These are phyloP conservation scores for Hypoxylon trugodes DNA, from an alignment of 495 filamentous ascomycete genomes.

Conservation along the genomic window DNA sequence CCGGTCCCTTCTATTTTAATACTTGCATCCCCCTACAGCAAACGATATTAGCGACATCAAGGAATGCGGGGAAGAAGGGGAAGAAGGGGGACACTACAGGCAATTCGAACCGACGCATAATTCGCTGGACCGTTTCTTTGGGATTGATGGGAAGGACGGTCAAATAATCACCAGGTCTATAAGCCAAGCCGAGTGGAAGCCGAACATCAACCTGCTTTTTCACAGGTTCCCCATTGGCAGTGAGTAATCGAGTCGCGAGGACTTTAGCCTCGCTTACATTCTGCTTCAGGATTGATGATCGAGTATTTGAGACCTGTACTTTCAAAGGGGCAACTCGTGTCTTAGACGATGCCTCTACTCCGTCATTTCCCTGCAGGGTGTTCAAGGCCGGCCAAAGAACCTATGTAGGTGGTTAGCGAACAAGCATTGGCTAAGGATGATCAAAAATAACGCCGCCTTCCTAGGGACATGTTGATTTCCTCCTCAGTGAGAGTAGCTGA, in stretches of 20 bases:
- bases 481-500: no score
- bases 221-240: conserved; percentile 57
- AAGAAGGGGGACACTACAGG: conserved; percentile 21
- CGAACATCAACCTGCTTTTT: conserved; percentile 69
- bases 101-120: conserved; percentile 42
- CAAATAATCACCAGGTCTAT: conserved; percentile 73
- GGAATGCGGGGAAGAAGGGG: background rate
- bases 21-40: conserved; percentile 20
- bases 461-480: no score
- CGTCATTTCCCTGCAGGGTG: conserved; percentile 42
- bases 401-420: conserved; percentile 5
- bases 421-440: no score
- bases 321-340: conserved; percentile 60
- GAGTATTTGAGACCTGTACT: conserved; percentile 59
- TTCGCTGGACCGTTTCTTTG: conserved; percentile 57
- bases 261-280: conserved; percentile 64
- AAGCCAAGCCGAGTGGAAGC: conserved; percentile 66
- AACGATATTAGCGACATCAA: background rate
- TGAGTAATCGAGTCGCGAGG: conserved; percentile 58
- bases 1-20: conserved; percentile 39
- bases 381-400: conserved; percentile 58
- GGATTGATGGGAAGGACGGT: conserved; percentile 71
- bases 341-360: conserved; percentile 51
- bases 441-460: no score
- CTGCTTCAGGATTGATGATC: conserved; percentile 52